These are phyloP conservation scores for Mortierella sp. DNA, from an alignment of 371 early-diverging fungal genomes.

Conservation along the genomic window DNA sequence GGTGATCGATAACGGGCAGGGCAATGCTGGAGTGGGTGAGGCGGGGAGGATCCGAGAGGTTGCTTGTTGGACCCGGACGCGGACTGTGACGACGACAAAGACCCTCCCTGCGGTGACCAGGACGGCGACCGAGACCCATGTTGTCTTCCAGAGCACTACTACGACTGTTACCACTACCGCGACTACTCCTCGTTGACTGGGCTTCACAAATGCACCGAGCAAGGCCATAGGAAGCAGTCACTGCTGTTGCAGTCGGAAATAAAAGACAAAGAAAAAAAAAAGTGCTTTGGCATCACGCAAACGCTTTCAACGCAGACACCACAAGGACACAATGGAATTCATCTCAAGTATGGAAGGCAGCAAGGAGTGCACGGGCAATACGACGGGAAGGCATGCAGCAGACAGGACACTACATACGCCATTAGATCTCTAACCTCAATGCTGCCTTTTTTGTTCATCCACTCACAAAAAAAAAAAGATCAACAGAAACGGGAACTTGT, in stretches of 20 bases:
- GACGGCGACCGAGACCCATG: background rate
- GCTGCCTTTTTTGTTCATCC: background rate
- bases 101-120: background rate
- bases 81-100: background rate
- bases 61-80: background rate
- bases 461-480: conserved; percentile 39
- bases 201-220: too few species aligned
- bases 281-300: too few species aligned
- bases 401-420: background rate
- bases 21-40: background rate
- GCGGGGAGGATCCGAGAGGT: background rate
- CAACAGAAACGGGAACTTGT: conserved; percentile 68
- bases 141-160: background rate
- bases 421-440: background rate
- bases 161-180: background rate
- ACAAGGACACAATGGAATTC: conserved; percentile 22
- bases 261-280: background rate
- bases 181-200: background rate
- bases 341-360: conserved; percentile 23
- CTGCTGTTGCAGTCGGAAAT: background rate
- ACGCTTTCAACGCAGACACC: too few species aligned
- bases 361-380: background rate
- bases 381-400: background rate
- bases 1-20: conserved; percentile 1
- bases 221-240: background rate